Evolutionary conservation across 257 asterid genomes (phyloP).

Genomic region (Plantago major): DNA sequence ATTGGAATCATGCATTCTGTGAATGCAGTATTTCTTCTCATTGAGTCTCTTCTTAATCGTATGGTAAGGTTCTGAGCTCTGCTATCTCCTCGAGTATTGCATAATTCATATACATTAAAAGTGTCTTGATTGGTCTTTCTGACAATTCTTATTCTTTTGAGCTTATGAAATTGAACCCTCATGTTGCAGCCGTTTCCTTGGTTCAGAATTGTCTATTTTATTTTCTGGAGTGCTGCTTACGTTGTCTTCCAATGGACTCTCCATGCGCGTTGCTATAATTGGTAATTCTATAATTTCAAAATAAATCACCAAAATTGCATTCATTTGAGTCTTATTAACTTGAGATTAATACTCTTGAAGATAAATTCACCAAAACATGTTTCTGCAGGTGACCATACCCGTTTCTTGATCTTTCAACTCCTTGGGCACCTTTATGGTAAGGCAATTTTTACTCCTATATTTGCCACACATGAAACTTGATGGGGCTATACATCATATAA

Average conservation of each 20-base stretch:
- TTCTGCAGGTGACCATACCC: constrained; percentile 95
- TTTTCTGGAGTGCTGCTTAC: constrained; percentile 62
- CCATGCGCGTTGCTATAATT: constrained; percentile 66
- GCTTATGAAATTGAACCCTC: constrained; percentile 9
- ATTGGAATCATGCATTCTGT: constrained; percentile 81
- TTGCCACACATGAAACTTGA: neutral
- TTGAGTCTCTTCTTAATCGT: constrained; percentile 71
- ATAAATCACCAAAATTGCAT: neutral
- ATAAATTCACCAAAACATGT: neutral
- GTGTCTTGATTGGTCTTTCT: neutral
- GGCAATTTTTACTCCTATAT: neutral
- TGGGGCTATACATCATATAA: neutral
- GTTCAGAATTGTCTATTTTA: constrained; percentile 62
- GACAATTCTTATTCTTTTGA: neutral
- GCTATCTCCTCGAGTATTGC: neutral
- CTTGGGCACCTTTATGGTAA: constrained; percentile 85
- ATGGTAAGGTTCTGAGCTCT: constrained; percentile 38
- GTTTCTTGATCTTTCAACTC: constrained; percentile 74
- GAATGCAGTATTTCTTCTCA: constrained; percentile 75
- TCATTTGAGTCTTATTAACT: neutral
- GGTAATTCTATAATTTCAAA: constrained; percentile 38
- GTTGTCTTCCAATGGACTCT: constrained; percentile 72
- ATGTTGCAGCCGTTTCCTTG: constrained; percentile 61
- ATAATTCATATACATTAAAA: too few relatives aligned
- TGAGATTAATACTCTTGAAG: neutral